A percentile compares a stretch with the other conserved stretches of the same genome.
Conservation (phyloP, 768 basidiomycete genomes). For the Naematelia encephala region DNA sequence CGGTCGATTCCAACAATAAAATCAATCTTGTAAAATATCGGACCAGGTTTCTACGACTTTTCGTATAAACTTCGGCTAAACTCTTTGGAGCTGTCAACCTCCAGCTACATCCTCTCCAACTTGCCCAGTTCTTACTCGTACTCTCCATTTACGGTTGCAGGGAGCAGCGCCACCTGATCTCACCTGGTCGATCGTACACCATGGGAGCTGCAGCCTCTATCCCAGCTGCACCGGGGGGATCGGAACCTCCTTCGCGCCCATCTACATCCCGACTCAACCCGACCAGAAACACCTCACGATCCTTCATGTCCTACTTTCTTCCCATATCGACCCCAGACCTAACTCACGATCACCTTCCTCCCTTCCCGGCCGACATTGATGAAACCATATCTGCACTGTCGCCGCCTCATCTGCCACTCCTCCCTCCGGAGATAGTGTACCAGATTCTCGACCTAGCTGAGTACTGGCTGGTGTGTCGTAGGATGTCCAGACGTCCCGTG, state of each 20-base stretch:
- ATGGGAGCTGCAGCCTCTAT: neutral
- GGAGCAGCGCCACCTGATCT: no score
- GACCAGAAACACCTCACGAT: neutral
- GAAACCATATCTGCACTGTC: slow-evolving; percentile 12
- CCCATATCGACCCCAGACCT: slow-evolving; percentile 10
- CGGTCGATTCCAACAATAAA: no score
- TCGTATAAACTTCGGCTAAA: neutral
- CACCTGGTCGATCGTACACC: neutral
- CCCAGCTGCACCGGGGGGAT: neutral
- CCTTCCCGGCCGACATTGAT: slow-evolving; percentile 10
- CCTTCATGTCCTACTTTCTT: slow-evolving; percentile 29
- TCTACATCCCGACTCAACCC: slow-evolving; percentile 10
- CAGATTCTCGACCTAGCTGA: slow-evolving; percentile 29
- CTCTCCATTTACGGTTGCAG: neutral
- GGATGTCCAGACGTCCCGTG: slow-evolving; percentile 10
- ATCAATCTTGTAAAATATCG: no score
- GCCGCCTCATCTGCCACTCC: neutral
- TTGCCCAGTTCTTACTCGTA: neutral
- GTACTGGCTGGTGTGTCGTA: slow-evolving; percentile 21
- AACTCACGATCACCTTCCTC: slow-evolving; percentile 23
- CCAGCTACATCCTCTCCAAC: neutral
- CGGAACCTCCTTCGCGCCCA: slow-evolving; percentile 1
- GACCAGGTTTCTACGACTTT: neutral
- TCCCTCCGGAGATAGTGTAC: slow-evolving; percentile 28
- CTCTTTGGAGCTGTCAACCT: neutral